Conservation (phyloP, 163 green algal genomes). For the Scenedesmus sp. region DNA sequence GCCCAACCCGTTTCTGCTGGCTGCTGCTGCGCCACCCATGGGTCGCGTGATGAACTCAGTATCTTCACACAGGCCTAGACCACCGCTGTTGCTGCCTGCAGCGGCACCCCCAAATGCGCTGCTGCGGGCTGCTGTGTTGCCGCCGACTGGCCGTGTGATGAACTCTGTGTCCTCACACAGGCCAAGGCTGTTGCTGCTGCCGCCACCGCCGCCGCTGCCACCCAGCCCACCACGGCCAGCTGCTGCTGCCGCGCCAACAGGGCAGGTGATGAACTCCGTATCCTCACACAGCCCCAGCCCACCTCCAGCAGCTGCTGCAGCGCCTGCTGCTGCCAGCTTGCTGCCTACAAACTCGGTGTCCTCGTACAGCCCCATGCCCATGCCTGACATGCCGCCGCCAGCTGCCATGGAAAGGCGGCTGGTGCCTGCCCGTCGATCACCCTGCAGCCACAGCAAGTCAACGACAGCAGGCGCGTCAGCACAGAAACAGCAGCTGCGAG, state of each 20-base stretch:
- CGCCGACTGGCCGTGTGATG: slow-evolving; percentile 41
- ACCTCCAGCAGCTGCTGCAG: not conserved
- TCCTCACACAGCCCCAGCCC: slow-evolving; percentile 34
- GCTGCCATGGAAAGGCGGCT: slow-evolving; percentile 8
- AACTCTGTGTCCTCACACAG: slow-evolving; percentile 75
- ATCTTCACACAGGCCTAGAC: slow-evolving; percentile 55
- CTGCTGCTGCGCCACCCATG: not conserved
- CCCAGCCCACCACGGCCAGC: not conserved
- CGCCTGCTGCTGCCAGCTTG: slow-evolving; percentile 4
- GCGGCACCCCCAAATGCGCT: slow-evolving; percentile 9
- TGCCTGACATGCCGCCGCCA: slow-evolving; percentile 9
- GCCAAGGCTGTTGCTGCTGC: slow-evolving; percentile 9
- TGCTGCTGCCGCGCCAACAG: not conserved
- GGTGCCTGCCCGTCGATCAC: not conserved
- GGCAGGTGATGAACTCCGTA: slow-evolving; percentile 33
- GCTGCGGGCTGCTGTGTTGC: not conserved
- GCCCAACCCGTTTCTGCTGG: not conserved
- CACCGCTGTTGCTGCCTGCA: not conserved
- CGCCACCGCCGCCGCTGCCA: not conserved
- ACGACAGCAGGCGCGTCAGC: too few relatives aligned
- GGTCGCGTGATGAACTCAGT: slow-evolving; percentile 55
- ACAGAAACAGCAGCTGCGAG: too few relatives aligned
- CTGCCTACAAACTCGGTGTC: slow-evolving; percentile 51
- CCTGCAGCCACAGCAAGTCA: not conserved
- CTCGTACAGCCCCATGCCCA: slow-evolving; percentile 52